These are phyloP conservation scores for Ceratocystis colombiana DNA, from an alignment of 2,329 filamentous ascomycete species.

Conservation along the genomic window DNA sequence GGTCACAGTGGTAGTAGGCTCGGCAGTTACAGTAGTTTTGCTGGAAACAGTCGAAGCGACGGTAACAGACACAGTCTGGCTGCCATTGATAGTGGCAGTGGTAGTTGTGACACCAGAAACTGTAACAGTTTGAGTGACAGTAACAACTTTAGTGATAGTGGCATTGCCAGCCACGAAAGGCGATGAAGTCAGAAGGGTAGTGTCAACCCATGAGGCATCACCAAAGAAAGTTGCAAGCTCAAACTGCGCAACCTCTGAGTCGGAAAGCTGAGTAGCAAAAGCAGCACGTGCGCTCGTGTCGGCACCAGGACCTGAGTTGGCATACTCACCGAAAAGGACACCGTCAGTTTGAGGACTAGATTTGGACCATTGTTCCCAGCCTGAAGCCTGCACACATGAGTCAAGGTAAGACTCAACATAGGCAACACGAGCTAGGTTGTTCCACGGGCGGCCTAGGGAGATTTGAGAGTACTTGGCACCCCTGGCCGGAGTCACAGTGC, in stretches of 20 bases:
- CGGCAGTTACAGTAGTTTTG: neutral
- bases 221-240: slow-evolving; percentile 15
- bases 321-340: slow-evolving; percentile 49
- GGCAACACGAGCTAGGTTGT: slow-evolving; percentile 39
- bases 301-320: slow-evolving; percentile 48
- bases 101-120: neutral
- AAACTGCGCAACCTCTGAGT: slow-evolving; percentile 10
- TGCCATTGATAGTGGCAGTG: neutral
- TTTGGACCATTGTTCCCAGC: slow-evolving; percentile 48
- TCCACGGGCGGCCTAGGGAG: slow-evolving; percentile 41
- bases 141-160: slow-evolving; percentile 1
- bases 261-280: slow-evolving; percentile 33
- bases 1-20: slow-evolving; percentile 10
- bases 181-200: slow-evolving; percentile 12
- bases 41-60: slow-evolving; percentile 10
- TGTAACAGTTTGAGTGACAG: slow-evolving; percentile 12
- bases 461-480: slow-evolving; percentile 34
- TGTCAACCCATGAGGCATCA: slow-evolving; percentile 16
- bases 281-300: slow-evolving; percentile 41
- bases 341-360: slow-evolving; percentile 41
- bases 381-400: slow-evolving; percentile 47
- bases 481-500: slow-evolving; percentile 25
- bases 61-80: neutral
- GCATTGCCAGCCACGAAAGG: slow-evolving; percentile 16
- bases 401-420: slow-evolving; percentile 43